Evolutionary conservation across 1,284 basidiomycete species (phyloP), one percentile per base, ranked within the genome.

Genomic region (Cystobasidium pallidum): DNA sequence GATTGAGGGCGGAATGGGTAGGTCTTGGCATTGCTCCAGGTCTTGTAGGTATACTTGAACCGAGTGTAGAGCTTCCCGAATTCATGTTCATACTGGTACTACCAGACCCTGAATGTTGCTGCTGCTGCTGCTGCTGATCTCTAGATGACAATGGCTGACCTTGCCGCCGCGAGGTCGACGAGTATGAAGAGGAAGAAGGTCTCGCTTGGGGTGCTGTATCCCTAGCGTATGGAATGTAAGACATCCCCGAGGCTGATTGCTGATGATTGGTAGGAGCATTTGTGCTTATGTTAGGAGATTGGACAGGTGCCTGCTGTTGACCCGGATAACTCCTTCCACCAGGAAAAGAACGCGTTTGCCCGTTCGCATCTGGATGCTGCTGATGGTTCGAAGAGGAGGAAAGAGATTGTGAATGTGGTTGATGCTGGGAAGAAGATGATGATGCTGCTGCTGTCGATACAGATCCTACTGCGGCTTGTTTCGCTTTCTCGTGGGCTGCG

Each of bases 221-320:
- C 19, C 65, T 47, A 28, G 67, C 67, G 62, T 70, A 70, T 8
- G 67, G 67, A 1, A 70, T 70, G 36, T 70, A 70, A 4, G 34
- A 28, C 17, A 32, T 17, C 10, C 58, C 58, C 36, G 43, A 32
- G 19, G 39, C 7, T 28, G 65, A 7, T 41, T 47, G 34, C 17
- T 24, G 65, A 17, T 11, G n/a, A 41, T 52, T 70, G 8, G 34
- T 21, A 11, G 43, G 11, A 45, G 19, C 6, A 43, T 34, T 54
- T 13, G 52, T 68, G 2, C 28, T 34, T 2, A 58, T 57, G n/a
- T 43, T 70, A 32, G 43, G 19, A 32, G 43, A 26, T 41, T 55
- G 57, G 11, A 55, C 26, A 24, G 67, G 55, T 30, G 54, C 55
- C 19, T 59, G 43, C 24, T 61, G 67, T 21, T 70, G 67, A 19